phyloP scores from a whole-genome alignment of 1,284 basidiomycete species.

The Cystobasidium pallidum region DNA sequence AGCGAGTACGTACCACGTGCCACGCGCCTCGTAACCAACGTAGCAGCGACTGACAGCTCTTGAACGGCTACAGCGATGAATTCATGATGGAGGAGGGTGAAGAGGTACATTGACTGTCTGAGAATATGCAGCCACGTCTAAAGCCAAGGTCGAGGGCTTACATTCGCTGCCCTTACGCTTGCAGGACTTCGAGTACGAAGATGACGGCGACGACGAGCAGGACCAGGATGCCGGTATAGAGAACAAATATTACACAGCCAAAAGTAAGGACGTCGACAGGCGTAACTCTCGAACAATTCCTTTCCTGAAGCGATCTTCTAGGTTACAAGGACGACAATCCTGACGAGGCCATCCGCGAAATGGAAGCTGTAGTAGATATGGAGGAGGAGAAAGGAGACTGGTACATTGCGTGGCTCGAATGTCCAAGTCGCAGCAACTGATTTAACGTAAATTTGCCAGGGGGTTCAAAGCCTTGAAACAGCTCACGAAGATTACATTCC shows the following conservation, averaged over 20 bases:
- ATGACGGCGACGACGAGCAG: slow-evolving; percentile 74
- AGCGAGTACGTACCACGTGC: slow-evolving; percentile 25
- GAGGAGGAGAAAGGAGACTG: slow-evolving; percentile 92
- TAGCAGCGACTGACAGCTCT: neutral
- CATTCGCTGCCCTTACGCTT: neutral
- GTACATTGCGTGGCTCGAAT: slow-evolving; percentile 59
- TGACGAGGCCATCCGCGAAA: slow-evolving; percentile 83
- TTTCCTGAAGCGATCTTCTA: slow-evolving; percentile 55
- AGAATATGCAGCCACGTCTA: too few species aligned
- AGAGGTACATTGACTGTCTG: slow-evolving; percentile 16
- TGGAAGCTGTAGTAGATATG: slow-evolving; percentile 80
- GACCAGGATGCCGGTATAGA: slow-evolving; percentile 88
- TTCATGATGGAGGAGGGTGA: slow-evolving; percentile 46
- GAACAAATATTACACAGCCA: slow-evolving; percentile 98
- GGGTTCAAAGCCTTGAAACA: slow-evolving; percentile 99
- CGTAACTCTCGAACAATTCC: neutral
- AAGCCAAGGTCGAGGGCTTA: neutral
- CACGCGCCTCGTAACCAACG: neutral
- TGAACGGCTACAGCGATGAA: slow-evolving; percentile 28
- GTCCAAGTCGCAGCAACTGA: slow-evolving; percentile 38
- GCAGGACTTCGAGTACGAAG: slow-evolving; percentile 74
- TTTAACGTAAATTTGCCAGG: slow-evolving; percentile 61
- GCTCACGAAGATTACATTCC: slow-evolving; percentile 90
- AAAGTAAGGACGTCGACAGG: slow-evolving; percentile 63
- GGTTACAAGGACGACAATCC: slow-evolving; percentile 90